phyloP scores from a whole-genome alignment of 2,329 filamentous ascomycete species.

The Neoarthrinium moseri region DNA sequence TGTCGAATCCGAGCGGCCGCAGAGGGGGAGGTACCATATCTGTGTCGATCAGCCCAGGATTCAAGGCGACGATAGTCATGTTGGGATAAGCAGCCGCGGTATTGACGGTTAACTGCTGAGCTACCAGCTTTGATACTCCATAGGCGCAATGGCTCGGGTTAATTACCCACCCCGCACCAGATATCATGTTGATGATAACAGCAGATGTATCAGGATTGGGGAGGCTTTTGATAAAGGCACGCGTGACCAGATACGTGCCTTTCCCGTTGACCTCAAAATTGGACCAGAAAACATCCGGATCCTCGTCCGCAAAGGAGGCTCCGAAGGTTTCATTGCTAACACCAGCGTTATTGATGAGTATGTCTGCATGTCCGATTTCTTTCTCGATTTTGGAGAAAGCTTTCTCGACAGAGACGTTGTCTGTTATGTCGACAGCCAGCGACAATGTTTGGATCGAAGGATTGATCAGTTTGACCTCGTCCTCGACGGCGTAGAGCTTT shows the following conservation, averaged over 20 bases:
- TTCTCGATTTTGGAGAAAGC: slow-evolving; percentile 13
- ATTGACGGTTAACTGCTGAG: slow-evolving; percentile 27
- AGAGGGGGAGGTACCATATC: slow-evolving; percentile 25
- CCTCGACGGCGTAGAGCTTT: slow-evolving; percentile 31
- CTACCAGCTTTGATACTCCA: slow-evolving; percentile 29
- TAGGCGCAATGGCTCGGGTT: slow-evolving; percentile 27
- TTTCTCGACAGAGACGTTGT: slow-evolving; percentile 13
- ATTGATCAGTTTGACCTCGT: slow-evolving; percentile 28
- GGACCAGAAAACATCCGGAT: slow-evolving; percentile 17
- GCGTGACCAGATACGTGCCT: slow-evolving; percentile 34
- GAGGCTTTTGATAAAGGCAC: slow-evolving; percentile 15
- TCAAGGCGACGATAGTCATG: slow-evolving; percentile 28
- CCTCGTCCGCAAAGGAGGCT: slow-evolving; percentile 7
- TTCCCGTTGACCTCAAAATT: slow-evolving; percentile 41
- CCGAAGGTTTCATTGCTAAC: slow-evolving; percentile 10
- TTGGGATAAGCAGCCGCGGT: slow-evolving; percentile 30
- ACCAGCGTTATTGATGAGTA: slow-evolving; percentile 8
- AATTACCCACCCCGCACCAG: slow-evolving; percentile 16
- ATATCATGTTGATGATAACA: slow-evolving; percentile 26
- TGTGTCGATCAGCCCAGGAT: slow-evolving; percentile 34
- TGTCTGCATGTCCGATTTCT: slow-evolving; percentile 12
- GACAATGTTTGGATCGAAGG: slow-evolving; percentile 9
- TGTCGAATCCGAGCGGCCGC: slow-evolving; percentile 39
- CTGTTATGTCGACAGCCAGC: slow-evolving; percentile 13
- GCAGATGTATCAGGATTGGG: slow-evolving; percentile 9